phyloP scores from a whole-genome alignment of 441 rosid species.

The Isatis lusitanica region DNA sequence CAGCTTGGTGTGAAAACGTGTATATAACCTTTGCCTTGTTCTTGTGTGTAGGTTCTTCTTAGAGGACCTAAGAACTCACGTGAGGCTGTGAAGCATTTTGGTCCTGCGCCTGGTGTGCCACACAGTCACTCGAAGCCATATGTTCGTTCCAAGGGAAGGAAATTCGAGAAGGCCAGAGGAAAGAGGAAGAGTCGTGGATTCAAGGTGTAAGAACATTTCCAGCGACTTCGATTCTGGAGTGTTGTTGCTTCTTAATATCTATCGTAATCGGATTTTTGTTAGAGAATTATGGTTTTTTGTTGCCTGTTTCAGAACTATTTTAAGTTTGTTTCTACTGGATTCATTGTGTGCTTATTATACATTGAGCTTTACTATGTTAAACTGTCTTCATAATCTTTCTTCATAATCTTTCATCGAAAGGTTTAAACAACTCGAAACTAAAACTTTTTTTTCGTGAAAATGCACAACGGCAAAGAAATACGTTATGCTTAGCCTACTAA shows the following conservation, averaged over 20 bases:
- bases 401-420: not conserved
- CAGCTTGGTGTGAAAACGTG: not conserved
- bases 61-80: slow-evolving; percentile 96
- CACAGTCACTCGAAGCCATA: slow-evolving; percentile 89
- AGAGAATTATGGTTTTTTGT: slow-evolving; percentile 24
- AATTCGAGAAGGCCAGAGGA: slow-evolving; percentile 90
- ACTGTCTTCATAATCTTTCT: not conserved
- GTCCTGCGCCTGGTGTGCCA: slow-evolving; percentile 96
- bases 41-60: slow-evolving; percentile 68
- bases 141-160: slow-evolving; percentile 83
- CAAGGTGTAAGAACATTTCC: slow-evolving; percentile 50
- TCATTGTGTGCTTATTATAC: not conserved
- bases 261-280: slow-evolving; percentile 30
- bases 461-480: not conserved
- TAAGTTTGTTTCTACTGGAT: slow-evolving; percentile 16
- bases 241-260: slow-evolving; percentile 24
- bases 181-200: slow-evolving; percentile 86
- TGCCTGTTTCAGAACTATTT: slow-evolving; percentile 4
- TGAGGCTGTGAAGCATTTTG: slow-evolving; percentile 96
- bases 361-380: not conserved
- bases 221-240: slow-evolving; percentile 23
- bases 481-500: too few species aligned
- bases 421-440: too few species aligned
- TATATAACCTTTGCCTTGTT: not conserved
- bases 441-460: too few species aligned